Conservation (phyloP, 345 rosid species). For the Anacardium occidentale region DNA sequence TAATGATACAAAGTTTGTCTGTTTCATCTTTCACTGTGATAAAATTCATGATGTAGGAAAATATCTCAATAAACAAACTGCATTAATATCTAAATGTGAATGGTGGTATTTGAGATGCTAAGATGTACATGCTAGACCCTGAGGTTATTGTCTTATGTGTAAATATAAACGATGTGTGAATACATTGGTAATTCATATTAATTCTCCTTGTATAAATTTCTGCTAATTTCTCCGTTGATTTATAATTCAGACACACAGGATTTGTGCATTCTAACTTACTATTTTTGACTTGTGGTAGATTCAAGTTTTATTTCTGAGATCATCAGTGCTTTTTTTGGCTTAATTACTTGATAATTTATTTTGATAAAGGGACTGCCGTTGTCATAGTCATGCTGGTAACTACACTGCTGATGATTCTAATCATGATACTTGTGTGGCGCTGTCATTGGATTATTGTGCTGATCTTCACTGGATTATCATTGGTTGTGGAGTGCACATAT, state of each 20-base stretch:
- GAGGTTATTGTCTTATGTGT: neutral
- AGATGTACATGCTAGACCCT: neutral
- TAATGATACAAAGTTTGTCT: slow-evolving; percentile 1
- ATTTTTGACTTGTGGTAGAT: neutral
- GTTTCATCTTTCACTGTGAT: neutral
- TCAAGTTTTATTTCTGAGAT: neutral
- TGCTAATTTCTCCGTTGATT: neutral
- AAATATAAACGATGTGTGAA: neutral
- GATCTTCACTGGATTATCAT: slow-evolving; percentile 52
- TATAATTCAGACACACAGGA: neutral
- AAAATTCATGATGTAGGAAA: neutral
- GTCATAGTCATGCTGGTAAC: slow-evolving; percentile 72
- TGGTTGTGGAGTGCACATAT: slow-evolving; percentile 58
- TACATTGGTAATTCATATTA: too few species aligned
- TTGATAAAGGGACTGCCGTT: slow-evolving; percentile 66
- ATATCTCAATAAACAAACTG: neutral
- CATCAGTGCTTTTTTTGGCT: neutral
- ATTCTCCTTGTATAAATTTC: too few species aligned
- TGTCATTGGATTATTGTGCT: slow-evolving; percentile 73
- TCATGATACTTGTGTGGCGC: slow-evolving; percentile 75
- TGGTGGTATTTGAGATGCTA: too few species aligned
- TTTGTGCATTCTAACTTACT: too few species aligned
- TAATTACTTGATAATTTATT: neutral
- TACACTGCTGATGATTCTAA: slow-evolving; percentile 62
- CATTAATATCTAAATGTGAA: neutral